phyloP scores from a whole-genome alignment of 352 stramenopile genomes.

The Thraustochytrium sp. region DNA sequence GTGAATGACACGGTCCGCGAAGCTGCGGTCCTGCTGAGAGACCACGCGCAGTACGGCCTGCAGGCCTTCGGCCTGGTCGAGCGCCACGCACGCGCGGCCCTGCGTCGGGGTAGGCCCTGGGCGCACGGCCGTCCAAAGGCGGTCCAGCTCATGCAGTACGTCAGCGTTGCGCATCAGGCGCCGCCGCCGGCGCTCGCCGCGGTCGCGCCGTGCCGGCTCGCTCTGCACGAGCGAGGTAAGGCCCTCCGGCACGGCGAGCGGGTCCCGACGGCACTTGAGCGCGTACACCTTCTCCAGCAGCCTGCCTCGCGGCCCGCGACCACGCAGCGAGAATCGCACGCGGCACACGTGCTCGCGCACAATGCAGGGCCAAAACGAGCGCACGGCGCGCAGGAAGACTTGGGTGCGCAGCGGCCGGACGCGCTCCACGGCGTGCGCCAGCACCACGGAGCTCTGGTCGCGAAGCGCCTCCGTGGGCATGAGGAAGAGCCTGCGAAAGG shows the following conservation, averaged over 20 bases:
- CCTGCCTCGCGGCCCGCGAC: background rate
- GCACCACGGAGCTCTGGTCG: background rate
- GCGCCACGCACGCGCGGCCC: background rate
- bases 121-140: background rate
- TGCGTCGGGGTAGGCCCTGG: background rate
- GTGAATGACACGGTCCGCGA: background rate
- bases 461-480: background rate
- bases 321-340: background rate
- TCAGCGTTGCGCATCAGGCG: background rate
- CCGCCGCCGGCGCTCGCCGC: background rate
- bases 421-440: background rate
- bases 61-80: background rate
- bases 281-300: background rate
- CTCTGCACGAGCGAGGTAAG: background rate
- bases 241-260: background rate
- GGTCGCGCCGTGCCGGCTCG: background rate
- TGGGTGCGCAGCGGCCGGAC: background rate
- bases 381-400: background rate
- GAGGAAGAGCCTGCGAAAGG: slow-evolving; percentile 5
- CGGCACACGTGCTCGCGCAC: background rate
- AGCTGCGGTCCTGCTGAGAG: background rate
- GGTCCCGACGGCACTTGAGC: background rate
- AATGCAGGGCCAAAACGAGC: background rate
- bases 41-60: background rate
- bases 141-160: background rate